Base-by-base conservation (phyloP, 83 land plant genomes). In the Thuja plicata region DNA sequence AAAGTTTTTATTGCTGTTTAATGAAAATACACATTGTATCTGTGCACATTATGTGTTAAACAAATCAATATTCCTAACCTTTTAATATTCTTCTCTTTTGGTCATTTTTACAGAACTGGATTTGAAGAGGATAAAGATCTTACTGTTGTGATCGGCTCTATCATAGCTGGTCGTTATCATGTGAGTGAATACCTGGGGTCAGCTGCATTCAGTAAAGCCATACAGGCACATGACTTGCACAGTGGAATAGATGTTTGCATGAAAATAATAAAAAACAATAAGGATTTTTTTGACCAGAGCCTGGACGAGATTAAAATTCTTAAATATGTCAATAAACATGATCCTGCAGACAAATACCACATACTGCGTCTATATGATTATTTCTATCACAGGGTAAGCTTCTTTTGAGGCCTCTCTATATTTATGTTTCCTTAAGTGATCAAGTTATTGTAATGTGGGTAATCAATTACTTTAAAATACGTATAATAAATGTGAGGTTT, bases 261-360 rank as follows among this genome's bases (percentile, higher is more conserved):
- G 91, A 97, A 97, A 92, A 96, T 97, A 55, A 97, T 97, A 48
- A 97, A 97, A 86, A 97, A 97, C 88, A 95, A 97, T 87, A 97
- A 97, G 90, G 99, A 97, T 82, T 97, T 97, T 79, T 97, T 97
- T 85, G 99, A 97, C 89, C 99, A 97, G 89, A 97, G 99, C 90
- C 91, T 97, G 77, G 99, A 97, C 89, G 99, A 97, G 90, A 95
- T 97, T 16, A 97, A 97, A 89, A 96, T 97, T 70, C 92, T 97
- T 11, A 97, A 96, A 92, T 95, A 90, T 92, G 98, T 96, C 62
- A 97, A 97, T 91, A 95, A 93, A 89, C 89, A 97, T 90, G 99
- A 97, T 89, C 99, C 98, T 81, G 93, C 91, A 73, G 98, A 97
- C 92, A 92, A 95, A 80, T 91, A 88, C 88, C 99, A 97, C 91